phyloP scores from a whole-genome alignment of 2,329 filamentous ascomycete genomes.

The Geosmithia flava region DNA sequence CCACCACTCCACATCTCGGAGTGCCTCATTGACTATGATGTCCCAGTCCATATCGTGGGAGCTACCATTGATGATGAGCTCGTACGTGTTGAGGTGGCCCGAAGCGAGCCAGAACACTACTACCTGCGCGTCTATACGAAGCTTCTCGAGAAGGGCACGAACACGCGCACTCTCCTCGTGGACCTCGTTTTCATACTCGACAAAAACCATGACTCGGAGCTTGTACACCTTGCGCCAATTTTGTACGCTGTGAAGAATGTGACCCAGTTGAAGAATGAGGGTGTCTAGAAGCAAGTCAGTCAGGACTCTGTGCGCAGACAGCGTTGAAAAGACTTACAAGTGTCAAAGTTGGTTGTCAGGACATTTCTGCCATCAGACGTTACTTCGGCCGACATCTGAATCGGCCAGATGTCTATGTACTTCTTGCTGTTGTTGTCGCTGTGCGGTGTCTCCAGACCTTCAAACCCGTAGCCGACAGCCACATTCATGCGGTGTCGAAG shows the following conservation, averaged over 20 bases:
- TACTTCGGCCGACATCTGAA: conserved; percentile 84
- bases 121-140: conserved; percentile 70
- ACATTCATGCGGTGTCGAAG: conserved; percentile 72
- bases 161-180: conserved; percentile 66
- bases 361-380: conserved; percentile 54
- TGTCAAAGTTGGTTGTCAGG: conserved; percentile 82
- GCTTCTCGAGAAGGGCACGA: conserved; percentile 61
- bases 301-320: not conserved
- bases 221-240: conserved; percentile 65
- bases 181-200: conserved; percentile 78
- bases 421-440: conserved; percentile 52
- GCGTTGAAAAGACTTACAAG: conserved; percentile 43
- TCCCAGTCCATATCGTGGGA: conserved; percentile 40
- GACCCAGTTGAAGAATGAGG: conserved; percentile 75
- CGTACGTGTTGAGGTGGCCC: conserved; percentile 60
- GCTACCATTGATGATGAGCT: conserved; percentile 65
- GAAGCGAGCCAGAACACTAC: conserved; percentile 73
- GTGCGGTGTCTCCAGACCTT: conserved; percentile 60
- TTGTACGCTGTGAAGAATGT: conserved; percentile 70
- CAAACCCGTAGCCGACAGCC: conserved; percentile 72
- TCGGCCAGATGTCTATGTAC: conserved; percentile 82
- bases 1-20: conserved; percentile 75
- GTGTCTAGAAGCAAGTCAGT: conserved; percentile 34
- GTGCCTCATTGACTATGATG: conserved; percentile 48
- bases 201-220: conserved; percentile 72